Percentiles rank a stretch among this genome's conserved stretches.
phyloP scores from a whole-genome alignment of 164 flowering plant species.

The Echeveria elegans region DNA sequence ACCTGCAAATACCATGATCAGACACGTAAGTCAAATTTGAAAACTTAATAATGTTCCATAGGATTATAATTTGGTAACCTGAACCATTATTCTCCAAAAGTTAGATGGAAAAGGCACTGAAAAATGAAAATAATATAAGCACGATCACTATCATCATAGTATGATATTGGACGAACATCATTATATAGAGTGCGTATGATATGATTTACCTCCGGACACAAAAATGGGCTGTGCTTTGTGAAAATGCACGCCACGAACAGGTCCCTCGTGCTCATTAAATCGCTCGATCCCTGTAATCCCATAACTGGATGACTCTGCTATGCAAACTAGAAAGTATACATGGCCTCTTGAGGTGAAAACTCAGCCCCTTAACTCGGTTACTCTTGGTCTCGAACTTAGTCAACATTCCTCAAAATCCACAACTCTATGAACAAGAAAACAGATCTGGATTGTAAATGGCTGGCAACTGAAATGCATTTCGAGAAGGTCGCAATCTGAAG shows the following conservation, averaged over 20 bases:
- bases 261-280: constrained; percentile 34
- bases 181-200: constrained; percentile 24
- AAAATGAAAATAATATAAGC: not conserved
- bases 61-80: not conserved
- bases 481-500: too few relatives aligned
- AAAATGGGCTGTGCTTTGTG: constrained; percentile 24
- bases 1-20: constrained; percentile 32
- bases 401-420: constrained; percentile 42
- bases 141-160: too few relatives aligned
- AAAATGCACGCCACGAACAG: constrained; percentile 22
- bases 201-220: constrained; percentile 22
- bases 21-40: not conserved
- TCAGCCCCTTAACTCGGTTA: constrained; percentile 81
- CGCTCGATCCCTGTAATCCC: constrained; percentile 28
- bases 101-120: not conserved
- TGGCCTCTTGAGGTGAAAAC: constrained; percentile 86
- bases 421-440: not conserved
- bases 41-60: too few relatives aligned
- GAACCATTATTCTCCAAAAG: not conserved
- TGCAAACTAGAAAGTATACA: constrained; percentile 92
- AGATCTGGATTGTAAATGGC: too few relatives aligned
- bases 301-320: constrained; percentile 90
- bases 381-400: constrained; percentile 97
- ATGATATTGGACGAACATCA: too few relatives aligned
- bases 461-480: too few relatives aligned